Conservation (phyloP, 2,329 filamentous ascomycete genomes). For the Pestalotiopsis sp. region DNA sequence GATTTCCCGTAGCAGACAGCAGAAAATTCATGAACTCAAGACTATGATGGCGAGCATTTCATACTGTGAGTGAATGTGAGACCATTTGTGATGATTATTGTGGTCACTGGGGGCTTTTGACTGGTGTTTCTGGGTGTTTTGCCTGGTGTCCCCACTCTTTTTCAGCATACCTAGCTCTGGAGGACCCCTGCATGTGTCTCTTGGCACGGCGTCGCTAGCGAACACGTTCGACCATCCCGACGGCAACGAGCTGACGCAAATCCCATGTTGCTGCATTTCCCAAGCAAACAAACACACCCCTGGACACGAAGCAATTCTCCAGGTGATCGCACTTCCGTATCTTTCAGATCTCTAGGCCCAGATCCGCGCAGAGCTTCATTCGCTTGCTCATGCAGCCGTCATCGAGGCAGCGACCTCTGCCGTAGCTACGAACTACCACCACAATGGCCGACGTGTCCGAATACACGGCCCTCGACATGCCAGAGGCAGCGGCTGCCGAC, state of each 20-base stretch:
- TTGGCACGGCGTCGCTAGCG: background rate
- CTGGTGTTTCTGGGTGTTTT: background rate
- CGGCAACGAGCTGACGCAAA: conserved; percentile 5
- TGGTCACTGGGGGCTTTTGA: background rate
- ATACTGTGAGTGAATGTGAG: too few relatives aligned
- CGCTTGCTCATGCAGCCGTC: conserved; percentile 8
- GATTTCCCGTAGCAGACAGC: too few relatives aligned
- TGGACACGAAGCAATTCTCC: background rate
- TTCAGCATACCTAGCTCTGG: background rate
- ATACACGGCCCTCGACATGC: conserved; percentile 25
- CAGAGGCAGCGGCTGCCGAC: conserved; percentile 25
- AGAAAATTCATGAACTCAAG: too few relatives aligned
- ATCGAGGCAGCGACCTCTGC: conserved; percentile 10
- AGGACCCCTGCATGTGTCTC: conserved; percentile 7
- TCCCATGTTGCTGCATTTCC: background rate
- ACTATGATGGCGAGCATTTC: too few relatives aligned
- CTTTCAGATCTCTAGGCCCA: background rate
- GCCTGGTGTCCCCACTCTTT: background rate
- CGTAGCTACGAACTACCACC: background rate
- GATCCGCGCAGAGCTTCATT: background rate
- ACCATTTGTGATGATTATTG: background rate
- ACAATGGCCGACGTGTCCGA: conserved; percentile 29
- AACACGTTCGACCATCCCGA: conserved; percentile 12
- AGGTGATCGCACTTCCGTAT: background rate
- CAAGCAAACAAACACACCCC: background rate